Percentiles rank a stretch among this genome's conserved stretches.
These are phyloP conservation scores for Mariannaea elegans DNA, from an alignment of 2,329 filamentous ascomycete genomes.

Conservation along the genomic window DNA sequence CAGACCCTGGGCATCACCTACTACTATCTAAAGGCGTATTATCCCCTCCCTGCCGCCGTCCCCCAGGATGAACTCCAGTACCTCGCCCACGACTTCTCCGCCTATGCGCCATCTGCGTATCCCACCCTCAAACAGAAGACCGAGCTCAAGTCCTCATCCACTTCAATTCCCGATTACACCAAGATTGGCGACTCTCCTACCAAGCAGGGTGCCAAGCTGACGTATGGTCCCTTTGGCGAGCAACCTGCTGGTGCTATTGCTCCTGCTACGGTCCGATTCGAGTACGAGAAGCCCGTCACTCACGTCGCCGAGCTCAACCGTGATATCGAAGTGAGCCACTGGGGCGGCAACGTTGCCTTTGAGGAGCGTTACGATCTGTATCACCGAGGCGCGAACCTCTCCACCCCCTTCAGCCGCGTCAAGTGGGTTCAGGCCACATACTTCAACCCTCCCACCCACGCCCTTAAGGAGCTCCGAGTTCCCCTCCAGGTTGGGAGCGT, in stretches of 20 bases:
- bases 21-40: constrained; percentile 80
- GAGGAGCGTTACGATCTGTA: constrained; percentile 92
- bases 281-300: constrained; percentile 91
- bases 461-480: constrained; percentile 83
- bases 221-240: constrained; percentile 88
- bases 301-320: constrained; percentile 84
- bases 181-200: constrained; percentile 76
- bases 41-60: constrained; percentile 82
- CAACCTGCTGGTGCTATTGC: constrained; percentile 79
- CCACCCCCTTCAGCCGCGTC: constrained; percentile 77
- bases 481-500: constrained; percentile 81
- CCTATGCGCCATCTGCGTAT: constrained; percentile 86
- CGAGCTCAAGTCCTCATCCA: constrained; percentile 86
- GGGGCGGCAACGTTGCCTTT: constrained; percentile 95
- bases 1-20: constrained; percentile 90
- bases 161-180: constrained; percentile 86
- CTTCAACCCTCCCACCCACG: constrained; percentile 79
- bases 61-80: constrained; percentile 88
- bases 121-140: constrained; percentile 93
- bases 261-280: constrained; percentile 84
- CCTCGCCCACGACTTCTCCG: constrained; percentile 85
- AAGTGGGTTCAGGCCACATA: constrained; percentile 78
- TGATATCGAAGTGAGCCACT: constrained; percentile 95
- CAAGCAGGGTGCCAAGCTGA: constrained; percentile 85
- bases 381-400: constrained; percentile 85